Base-by-base conservation (phyloP, 345 rosid species). In the Jatropha curcas region DNA sequence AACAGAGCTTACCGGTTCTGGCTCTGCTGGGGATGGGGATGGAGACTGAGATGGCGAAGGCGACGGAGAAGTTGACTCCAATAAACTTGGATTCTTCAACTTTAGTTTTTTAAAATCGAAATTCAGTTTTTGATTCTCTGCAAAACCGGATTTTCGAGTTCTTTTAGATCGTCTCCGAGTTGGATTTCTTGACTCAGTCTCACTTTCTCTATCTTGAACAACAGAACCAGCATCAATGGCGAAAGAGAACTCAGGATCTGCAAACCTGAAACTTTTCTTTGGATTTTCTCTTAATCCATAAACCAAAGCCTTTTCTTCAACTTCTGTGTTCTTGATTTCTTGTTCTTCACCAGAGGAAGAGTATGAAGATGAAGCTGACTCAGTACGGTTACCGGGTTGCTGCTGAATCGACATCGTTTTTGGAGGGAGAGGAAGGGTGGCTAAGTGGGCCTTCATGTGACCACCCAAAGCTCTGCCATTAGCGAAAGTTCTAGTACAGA, bases 221-320 rank as follows among this genome's bases (percentile, higher is more conserved):
- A 62, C 41, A 2, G 68, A 71, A 7, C 72, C 71, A 13, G 60
- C 72, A 48, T 64, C 75, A 4, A 58, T 55, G 27, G 69, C 57
- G 4, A 71, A 74, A 39, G 82, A 79, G 52, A 79, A 79, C 75
- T 81, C 84, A 60, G 84, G 84, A 81, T 81, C 81, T 71, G 70
- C 78, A 20, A 81, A 34, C 63, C 65, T 60, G 81, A 77, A 65
- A 71, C 79, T 77, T 67, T 39, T 81, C 70, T 64, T 74, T 17
- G 84, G 84, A 68, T 81, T 81, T 75, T 69, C 83, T 65, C 83
- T 68, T 61, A 80, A 60, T 52, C 73, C 79, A 41, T 77, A 80
- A 61, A 28, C 74, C 64, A 69, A 59, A 30, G 35, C 30, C 45
- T 69, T 73, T 52, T 74, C 72, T 22, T 68, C 78, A 45, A 34